Percentiles rank a stretch among this genome's conserved stretches.
These are phyloP conservation scores for Candida glucosophila DNA, from an alignment of 1,139 yeast species.

Conservation along the genomic window DNA sequence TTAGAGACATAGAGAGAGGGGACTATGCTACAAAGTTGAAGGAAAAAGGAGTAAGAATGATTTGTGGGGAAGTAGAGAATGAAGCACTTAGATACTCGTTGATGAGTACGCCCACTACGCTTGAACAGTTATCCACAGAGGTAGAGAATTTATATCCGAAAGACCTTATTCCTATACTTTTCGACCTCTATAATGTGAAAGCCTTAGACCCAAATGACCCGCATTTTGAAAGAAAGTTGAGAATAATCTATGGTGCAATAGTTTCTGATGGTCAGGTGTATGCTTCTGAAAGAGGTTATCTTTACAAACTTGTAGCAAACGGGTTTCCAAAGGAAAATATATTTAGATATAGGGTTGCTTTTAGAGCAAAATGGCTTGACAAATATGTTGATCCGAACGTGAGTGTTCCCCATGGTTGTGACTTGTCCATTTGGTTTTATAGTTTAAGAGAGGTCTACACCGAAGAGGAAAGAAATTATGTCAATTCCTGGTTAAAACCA, in stretches of 20 bases:
- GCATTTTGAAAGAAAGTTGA: slow-evolving; percentile 1
- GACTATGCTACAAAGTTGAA: slow-evolving; percentile 16
- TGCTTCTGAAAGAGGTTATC: slow-evolving; percentile 23
- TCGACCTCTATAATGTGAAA: slow-evolving; percentile 7
- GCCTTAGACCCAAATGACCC: background rate
- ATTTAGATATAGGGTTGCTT: slow-evolving; percentile 3
- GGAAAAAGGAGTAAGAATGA: slow-evolving; percentile 13
- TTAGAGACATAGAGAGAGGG: slow-evolving; percentile 22
- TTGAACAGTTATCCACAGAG: slow-evolving; percentile 15
- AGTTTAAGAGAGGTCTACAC: slow-evolving; percentile 1
- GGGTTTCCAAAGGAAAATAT: slow-evolving; percentile 4
- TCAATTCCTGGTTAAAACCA: slow-evolving; percentile 3
- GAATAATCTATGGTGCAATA: slow-evolving; percentile 18
- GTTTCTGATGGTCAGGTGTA: slow-evolving; percentile 32
- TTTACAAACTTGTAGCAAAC: slow-evolving; percentile 9
- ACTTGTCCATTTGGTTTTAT: slow-evolving; percentile 5
- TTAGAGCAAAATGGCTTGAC: too few relatives aligned
- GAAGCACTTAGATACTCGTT: slow-evolving; percentile 22
- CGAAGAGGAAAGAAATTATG: slow-evolving; percentile 2
- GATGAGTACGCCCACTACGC: slow-evolving; percentile 19
- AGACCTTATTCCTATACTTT: slow-evolving; percentile 15
- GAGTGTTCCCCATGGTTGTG: slow-evolving; percentile 5
- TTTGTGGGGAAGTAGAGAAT: slow-evolving; percentile 28
- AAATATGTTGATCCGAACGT: background rate
- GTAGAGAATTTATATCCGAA: slow-evolving; percentile 26